Conservation (phyloP, 1,284 basidiomycete genomes). For the Pseudozyma flocculosa region DNA sequence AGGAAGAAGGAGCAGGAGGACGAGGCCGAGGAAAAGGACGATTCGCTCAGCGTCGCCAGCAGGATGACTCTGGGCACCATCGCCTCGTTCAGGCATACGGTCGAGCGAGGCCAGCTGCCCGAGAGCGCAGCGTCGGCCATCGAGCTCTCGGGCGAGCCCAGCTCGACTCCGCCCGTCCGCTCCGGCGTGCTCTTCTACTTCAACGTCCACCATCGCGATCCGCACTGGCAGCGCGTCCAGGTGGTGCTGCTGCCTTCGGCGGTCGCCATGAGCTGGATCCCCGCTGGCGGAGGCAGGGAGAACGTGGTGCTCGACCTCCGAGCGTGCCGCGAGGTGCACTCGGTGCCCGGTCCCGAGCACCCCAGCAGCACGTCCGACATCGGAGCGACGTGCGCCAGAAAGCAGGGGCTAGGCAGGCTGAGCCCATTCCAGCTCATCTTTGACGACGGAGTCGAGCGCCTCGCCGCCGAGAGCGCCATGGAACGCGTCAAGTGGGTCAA, state of each 20-base stretch:
- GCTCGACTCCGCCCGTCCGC: conserved; percentile 24
- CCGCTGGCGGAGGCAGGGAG: conserved; percentile 40
- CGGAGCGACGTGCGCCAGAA: conserved; percentile 30
- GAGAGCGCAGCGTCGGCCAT: conserved; percentile 23
- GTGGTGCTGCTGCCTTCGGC: conserved; percentile 41
- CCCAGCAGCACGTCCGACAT: conserved; percentile 32
- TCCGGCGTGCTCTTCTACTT: conserved; percentile 43
- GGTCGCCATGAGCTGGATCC: conserved; percentile 52
- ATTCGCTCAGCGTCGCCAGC: conserved; percentile 24
- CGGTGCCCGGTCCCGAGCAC: conserved; percentile 44
- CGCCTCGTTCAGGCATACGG: conserved; percentile 31
- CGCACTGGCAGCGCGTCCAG: conserved; percentile 44
- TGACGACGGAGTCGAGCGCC: conserved; percentile 50
- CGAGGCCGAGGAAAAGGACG: conserved; percentile 12
- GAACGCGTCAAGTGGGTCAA: conserved; percentile 48
- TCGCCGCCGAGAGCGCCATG: conserved; percentile 40
- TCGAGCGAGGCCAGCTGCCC: conserved; percentile 32
- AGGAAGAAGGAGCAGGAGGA: neutral
- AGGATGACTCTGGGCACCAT: conserved; percentile 32
- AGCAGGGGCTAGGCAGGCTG: conserved; percentile 33
- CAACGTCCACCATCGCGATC: conserved; percentile 38
- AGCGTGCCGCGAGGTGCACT: conserved; percentile 48
- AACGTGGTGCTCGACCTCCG: conserved; percentile 45
- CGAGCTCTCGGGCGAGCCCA: conserved; percentile 20
- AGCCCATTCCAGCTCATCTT: conserved; percentile 52